phyloP scores from a whole-genome alignment of 345 rosid genomes.

The Gossypium herbaceum region DNA sequence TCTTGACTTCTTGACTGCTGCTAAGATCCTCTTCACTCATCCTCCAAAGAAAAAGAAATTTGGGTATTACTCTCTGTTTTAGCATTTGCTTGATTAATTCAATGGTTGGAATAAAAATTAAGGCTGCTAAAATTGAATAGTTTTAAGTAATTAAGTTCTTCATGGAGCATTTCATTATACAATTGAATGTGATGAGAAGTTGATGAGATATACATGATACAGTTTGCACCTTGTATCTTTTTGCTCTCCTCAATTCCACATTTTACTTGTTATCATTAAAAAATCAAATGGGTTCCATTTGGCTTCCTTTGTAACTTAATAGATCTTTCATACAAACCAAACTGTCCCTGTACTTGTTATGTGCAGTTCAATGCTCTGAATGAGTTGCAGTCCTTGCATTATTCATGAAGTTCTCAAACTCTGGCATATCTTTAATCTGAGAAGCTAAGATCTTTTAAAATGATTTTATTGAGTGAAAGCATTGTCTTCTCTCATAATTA shows the following conservation, averaged over 20 bases:
- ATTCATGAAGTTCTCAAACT: neutral
- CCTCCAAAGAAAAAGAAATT: slow-evolving; percentile 63
- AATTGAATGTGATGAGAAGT: neutral
- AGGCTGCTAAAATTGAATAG: neutral
- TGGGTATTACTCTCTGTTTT: slow-evolving; percentile 44
- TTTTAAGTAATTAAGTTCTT: neutral
- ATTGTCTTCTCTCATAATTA: neutral
- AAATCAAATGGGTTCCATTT: neutral
- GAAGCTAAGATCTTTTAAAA: neutral
- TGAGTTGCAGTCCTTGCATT: neutral
- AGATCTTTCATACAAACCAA: neutral
- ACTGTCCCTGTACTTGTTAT: neutral
- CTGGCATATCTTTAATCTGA: neutral
- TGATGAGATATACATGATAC: neutral
- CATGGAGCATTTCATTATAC: neutral
- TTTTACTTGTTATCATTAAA: neutral
- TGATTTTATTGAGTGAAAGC: neutral
- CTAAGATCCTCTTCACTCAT: slow-evolving; percentile 69
- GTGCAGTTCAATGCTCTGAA: neutral
- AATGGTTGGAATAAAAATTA: neutral
- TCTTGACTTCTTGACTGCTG: slow-evolving; percentile 71
- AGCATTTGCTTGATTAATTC: neutral
- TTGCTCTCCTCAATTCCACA: neutral
- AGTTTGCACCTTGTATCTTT: neutral
- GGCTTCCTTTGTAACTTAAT: neutral